A percentile compares a stretch with the other conserved stretches of the same genome.
phyloP scores from a whole-genome alignment of 805 yeast genomes.

The Ogataea zsoltii region DNA sequence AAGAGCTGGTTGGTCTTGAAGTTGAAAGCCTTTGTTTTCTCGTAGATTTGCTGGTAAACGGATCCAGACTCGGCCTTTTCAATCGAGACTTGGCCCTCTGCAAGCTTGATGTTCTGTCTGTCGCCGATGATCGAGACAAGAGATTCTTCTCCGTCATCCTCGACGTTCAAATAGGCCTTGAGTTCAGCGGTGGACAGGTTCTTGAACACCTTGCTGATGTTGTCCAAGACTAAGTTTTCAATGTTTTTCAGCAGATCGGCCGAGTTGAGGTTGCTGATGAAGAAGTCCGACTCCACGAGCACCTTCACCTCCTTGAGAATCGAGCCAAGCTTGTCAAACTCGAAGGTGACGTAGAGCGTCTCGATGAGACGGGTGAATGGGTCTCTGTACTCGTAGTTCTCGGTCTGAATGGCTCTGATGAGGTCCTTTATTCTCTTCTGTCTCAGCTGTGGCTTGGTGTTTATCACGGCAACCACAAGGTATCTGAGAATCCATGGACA shows the following conservation, averaged over 20 bases:
- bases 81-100: constrained; percentile 46
- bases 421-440: constrained; percentile 60
- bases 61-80: constrained; percentile 55
- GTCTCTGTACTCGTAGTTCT: constrained; percentile 63
- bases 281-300: constrained; percentile 56
- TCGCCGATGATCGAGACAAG: constrained; percentile 9
- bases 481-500: constrained; percentile 73
- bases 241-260: constrained; percentile 26
- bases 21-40: constrained; percentile 64
- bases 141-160: constrained; percentile 29
- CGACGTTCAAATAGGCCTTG: constrained; percentile 16
- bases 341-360: constrained; percentile 57
- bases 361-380: constrained; percentile 60
- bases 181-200: constrained; percentile 23
- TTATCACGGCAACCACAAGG: constrained; percentile 58
- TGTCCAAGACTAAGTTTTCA: constrained; percentile 24
- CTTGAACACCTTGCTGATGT: constrained; percentile 29
- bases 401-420: constrained; percentile 58
- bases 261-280: constrained; percentile 46
- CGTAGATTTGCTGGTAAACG: constrained; percentile 67
- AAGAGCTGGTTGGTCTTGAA: constrained; percentile 60
- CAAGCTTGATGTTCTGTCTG: constrained; percentile 40
- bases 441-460: constrained; percentile 36
- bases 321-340: constrained; percentile 52
- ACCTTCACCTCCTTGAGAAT: constrained; percentile 49